Percentiles rank a stretch among this genome's conserved stretches.
Evolutionary conservation across 495 filamentous ascomycete species (phyloP).

Genomic region (Bombardia bombarda): DNA sequence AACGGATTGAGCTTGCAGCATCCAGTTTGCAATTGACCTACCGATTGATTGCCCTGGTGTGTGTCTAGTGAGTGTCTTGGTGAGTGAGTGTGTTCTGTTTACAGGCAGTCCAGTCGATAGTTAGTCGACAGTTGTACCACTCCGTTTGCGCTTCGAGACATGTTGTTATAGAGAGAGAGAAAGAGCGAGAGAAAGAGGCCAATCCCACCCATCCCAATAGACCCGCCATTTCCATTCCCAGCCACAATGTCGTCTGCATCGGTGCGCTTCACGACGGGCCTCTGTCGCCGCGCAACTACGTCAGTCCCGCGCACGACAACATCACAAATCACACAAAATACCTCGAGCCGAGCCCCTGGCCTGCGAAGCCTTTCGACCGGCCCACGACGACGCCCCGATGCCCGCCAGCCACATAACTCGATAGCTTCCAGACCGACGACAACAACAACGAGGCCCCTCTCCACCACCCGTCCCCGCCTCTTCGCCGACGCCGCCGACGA

Average conservation of each 20-base stretch:
- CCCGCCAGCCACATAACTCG: slow-evolving; percentile 2
- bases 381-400: not conserved
- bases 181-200: too few species aligned
- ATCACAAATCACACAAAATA: slow-evolving; percentile 2
- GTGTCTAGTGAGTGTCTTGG: too few species aligned
- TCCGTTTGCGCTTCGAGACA: not conserved
- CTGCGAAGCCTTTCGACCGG: slow-evolving; percentile 14
- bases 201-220: not conserved
- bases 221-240: too few species aligned
- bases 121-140: not conserved
- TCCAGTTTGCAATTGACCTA: too few species aligned
- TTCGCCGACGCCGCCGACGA: slow-evolving; percentile 43
- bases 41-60: too few species aligned
- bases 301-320: not conserved
- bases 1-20: too few species aligned
- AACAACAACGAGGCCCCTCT: slow-evolving; percentile 7
- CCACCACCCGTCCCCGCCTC: slow-evolving; percentile 41
- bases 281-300: slow-evolving; percentile 19
- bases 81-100: too few species aligned
- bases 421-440: not conserved
- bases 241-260: slow-evolving; percentile 18
- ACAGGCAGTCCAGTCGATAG: too few species aligned
- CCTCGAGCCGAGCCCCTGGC: slow-evolving; percentile 6
- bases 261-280: slow-evolving; percentile 19
- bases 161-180: slow-evolving; percentile 1